These are phyloP conservation scores for Termitomyces sp. DNA, from an alignment of 768 basidiomycete species.

Conservation along the genomic window DNA sequence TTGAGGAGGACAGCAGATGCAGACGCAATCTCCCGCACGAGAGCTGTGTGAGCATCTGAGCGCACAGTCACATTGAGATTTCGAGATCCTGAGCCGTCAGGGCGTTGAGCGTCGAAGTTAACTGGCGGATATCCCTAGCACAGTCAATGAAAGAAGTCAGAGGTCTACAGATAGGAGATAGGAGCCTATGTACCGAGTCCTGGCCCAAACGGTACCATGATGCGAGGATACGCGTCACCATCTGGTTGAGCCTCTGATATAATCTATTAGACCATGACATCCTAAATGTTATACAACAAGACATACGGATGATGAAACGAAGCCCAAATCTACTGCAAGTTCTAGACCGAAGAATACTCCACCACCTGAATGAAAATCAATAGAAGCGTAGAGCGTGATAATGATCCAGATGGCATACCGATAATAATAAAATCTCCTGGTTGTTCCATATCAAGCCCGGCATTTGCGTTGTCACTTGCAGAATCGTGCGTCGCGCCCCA, in stretches of 20 bases:
- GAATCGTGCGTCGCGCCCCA: constrained; percentile 48
- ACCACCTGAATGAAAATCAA: constrained; percentile 23
- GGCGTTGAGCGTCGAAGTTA: constrained; percentile 41
- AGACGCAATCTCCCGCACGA: constrained; percentile 58
- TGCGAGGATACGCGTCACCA: constrained; percentile 39
- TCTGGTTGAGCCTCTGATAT: constrained; percentile 34
- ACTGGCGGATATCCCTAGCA: constrained; percentile 36
- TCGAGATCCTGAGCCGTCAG: constrained; percentile 37
- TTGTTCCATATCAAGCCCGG: constrained; percentile 46
- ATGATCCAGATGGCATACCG: constrained; percentile 17
- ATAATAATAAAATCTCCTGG: constrained; percentile 43
- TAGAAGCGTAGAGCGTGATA: neutral
- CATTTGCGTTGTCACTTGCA: constrained; percentile 39
- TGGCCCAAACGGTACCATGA: constrained; percentile 44
- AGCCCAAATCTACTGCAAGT: constrained; percentile 27
- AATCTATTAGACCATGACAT: neutral
- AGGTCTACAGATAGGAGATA: neutral
- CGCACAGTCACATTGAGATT: constrained; percentile 41
- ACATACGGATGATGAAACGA: constrained; percentile 25
- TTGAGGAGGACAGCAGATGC: constrained; percentile 66
- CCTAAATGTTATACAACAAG: neutral
- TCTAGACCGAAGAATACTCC: constrained; percentile 27
- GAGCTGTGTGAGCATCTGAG: constrained; percentile 36
- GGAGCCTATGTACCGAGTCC: constrained; percentile 26
- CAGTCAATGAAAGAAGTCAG: neutral